phyloP scores from a whole-genome alignment of 495 filamentous ascomycete species.

The Xylaria sp. region DNA sequence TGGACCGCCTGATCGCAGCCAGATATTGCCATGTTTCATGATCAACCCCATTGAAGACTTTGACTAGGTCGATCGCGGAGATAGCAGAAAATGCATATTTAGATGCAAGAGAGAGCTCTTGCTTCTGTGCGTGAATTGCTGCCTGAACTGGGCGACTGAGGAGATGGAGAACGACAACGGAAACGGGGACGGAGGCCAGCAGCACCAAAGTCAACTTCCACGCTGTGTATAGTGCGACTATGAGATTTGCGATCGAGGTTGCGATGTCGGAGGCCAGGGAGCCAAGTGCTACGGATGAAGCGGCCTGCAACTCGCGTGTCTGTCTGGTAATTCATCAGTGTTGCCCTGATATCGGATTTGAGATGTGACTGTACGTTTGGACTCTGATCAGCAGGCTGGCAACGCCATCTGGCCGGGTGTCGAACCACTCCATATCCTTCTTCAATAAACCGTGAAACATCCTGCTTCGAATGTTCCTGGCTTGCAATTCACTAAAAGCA shows the following conservation, averaged over 20 bases:
- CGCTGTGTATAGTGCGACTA: constrained; percentile 75
- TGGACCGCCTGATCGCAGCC: constrained; percentile 63
- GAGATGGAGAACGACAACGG: constrained; percentile 62
- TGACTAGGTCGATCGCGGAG: constrained; percentile 82
- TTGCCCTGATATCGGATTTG: neutral
- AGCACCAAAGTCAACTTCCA: constrained; percentile 89
- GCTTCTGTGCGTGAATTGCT: constrained; percentile 72
- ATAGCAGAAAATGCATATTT: constrained; percentile 75
- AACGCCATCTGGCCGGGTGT: constrained; percentile 73
- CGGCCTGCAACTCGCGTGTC: constrained; percentile 80
- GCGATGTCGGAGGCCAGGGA: constrained; percentile 67
- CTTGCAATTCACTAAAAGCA: constrained; percentile 81
- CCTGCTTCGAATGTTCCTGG: constrained; percentile 63
- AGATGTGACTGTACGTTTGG: constrained; percentile 68
- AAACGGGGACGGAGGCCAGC: constrained; percentile 74
- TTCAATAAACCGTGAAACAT: constrained; percentile 72
- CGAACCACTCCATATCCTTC: constrained; percentile 86
- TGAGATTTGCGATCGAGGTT: constrained; percentile 66
- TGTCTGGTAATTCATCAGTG: constrained; percentile 60
- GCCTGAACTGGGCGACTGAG: constrained; percentile 67
- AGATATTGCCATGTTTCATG: constrained; percentile 73
- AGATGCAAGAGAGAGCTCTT: constrained; percentile 71
- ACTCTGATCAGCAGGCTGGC: constrained; percentile 72
- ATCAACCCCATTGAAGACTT: constrained; percentile 80
- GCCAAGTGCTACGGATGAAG: constrained; percentile 80